Evolutionary conservation across 345 rosid genomes (phyloP).

Genomic region (Citrus hindsii): DNA sequence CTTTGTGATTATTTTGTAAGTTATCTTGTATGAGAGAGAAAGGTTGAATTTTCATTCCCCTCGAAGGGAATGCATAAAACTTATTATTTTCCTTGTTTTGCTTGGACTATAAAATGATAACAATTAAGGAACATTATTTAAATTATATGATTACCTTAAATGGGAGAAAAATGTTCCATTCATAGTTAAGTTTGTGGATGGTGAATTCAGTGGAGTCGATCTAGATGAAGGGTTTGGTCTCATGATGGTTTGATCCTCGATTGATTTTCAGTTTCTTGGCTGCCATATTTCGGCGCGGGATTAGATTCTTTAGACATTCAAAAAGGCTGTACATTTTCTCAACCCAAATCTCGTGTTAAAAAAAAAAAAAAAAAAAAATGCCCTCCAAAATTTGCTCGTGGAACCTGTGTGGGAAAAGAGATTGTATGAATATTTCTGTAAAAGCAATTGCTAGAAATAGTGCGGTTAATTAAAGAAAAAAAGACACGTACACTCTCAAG

Average conservation of each 20-base stretch:
- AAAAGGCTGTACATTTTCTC: not conserved
- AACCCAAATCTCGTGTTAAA: too few relatives aligned
- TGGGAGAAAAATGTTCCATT: too few relatives aligned
- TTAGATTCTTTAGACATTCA: not conserved
- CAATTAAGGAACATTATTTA: not conserved
- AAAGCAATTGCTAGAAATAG: too few relatives aligned
- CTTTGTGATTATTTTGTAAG: not conserved
- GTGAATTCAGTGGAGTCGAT: conserved; percentile 55
- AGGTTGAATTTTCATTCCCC: not conserved
- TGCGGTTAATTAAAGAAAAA: not conserved
- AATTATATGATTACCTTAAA: not conserved
- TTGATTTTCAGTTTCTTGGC: conserved; percentile 10
- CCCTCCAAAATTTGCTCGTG: conserved; percentile 18
- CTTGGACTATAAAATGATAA: not conserved
- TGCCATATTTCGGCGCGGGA: not conserved
- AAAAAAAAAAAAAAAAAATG: not conserved
- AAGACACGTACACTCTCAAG: too few relatives aligned
- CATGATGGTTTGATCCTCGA: not conserved
- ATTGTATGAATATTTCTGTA: too few relatives aligned
- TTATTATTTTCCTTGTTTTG: not conserved
- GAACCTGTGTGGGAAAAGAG: not conserved
- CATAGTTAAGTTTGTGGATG: conserved; percentile 24
- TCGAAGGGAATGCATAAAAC: too few relatives aligned
- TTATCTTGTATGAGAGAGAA: not conserved
- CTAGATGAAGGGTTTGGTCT: conserved; percentile 31